Conservation (phyloP, 2,329 filamentous ascomycete species). For the Colletotrichum lentis region DNA sequence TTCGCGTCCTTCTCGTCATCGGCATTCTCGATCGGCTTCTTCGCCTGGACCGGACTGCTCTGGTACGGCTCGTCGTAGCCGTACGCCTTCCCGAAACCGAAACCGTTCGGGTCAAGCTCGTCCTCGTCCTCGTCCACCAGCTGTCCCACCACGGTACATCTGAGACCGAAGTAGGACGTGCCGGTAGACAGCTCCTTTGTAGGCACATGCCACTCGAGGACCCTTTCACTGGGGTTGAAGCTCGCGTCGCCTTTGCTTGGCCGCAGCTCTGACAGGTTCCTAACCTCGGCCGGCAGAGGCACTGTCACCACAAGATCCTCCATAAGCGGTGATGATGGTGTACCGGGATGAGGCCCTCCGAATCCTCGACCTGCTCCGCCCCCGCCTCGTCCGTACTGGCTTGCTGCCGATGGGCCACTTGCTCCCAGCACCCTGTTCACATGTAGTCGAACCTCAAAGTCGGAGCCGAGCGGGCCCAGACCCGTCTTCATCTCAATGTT, state of each 20-base stretch:
- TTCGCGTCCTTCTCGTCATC: slow-evolving; percentile 61
- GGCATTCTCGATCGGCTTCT: slow-evolving; percentile 45
- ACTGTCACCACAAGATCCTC: slow-evolving; percentile 82
- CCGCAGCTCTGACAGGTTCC: slow-evolving; percentile 83
- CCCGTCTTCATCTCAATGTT: slow-evolving; percentile 82
- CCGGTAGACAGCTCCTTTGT: slow-evolving; percentile 77
- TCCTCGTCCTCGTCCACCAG: slow-evolving; percentile 59
- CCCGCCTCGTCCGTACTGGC: slow-evolving; percentile 52
- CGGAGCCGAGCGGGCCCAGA: slow-evolving; percentile 76
- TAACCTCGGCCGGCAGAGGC: slow-evolving; percentile 79
- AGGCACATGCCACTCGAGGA: slow-evolving; percentile 84
- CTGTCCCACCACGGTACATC: slow-evolving; percentile 80
- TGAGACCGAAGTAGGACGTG: slow-evolving; percentile 74
- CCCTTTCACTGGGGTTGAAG: slow-evolving; percentile 76
- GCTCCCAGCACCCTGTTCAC: slow-evolving; percentile 68
- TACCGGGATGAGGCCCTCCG: slow-evolving; percentile 60
- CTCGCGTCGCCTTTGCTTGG: slow-evolving; percentile 83
- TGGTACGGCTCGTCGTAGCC: slow-evolving; percentile 67
- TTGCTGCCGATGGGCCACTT: slow-evolving; percentile 48
- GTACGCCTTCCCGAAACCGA: slow-evolving; percentile 62
- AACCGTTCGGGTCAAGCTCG: slow-evolving; percentile 59
- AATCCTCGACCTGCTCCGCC: slow-evolving; percentile 51
- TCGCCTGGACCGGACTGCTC: slow-evolving; percentile 48
- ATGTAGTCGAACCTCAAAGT: slow-evolving; percentile 86
- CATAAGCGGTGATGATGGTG: slow-evolving; percentile 66